phyloP scores from a whole-genome alignment of 2,329 filamentous ascomycete genomes.

The Juglanconis sp. region DNA sequence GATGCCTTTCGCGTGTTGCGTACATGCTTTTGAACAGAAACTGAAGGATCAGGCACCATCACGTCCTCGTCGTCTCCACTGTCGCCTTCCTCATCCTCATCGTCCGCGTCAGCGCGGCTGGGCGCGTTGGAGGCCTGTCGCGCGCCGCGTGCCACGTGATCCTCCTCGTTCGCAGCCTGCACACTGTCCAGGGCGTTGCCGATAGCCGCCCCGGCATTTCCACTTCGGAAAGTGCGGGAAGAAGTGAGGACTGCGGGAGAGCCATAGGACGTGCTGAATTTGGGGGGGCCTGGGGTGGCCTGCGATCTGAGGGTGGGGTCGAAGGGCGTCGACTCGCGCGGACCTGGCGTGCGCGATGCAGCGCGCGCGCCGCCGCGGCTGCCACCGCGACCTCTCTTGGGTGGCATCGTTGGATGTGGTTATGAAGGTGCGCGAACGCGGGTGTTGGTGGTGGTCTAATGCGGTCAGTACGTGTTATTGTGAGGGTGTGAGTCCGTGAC shows the following conservation, averaged over 20 bases:
- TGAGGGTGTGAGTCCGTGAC: not conserved
- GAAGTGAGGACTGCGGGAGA: conserved; percentile 18
- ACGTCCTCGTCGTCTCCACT: not conserved
- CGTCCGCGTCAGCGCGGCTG: not conserved
- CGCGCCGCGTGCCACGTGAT: not conserved
- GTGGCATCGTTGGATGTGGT: conserved; percentile 13
- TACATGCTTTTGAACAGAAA: no score
- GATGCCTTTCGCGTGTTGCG: no score
- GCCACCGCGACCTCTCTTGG: conserved; percentile 10
- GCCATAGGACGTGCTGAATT: conserved; percentile 28
- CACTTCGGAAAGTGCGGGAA: not conserved
- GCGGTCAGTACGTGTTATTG: not conserved
- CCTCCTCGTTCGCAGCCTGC: not conserved
- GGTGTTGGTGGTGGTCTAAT: not conserved
- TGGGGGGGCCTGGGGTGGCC: conserved; percentile 19
- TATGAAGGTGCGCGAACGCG: not conserved
- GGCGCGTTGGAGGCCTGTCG: not conserved
- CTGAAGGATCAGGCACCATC: no score
- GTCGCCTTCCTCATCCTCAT: not conserved
- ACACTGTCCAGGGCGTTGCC: not conserved
- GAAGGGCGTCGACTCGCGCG: conserved; percentile 1
- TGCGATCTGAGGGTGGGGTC: conserved; percentile 2
- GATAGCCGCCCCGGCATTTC: not conserved
- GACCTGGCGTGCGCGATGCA: conserved; percentile 5
- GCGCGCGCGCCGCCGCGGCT: not conserved